Evolutionary conservation across 129 eudicot species (phyloP).

Genomic region (Lactuca sativa): DNA sequence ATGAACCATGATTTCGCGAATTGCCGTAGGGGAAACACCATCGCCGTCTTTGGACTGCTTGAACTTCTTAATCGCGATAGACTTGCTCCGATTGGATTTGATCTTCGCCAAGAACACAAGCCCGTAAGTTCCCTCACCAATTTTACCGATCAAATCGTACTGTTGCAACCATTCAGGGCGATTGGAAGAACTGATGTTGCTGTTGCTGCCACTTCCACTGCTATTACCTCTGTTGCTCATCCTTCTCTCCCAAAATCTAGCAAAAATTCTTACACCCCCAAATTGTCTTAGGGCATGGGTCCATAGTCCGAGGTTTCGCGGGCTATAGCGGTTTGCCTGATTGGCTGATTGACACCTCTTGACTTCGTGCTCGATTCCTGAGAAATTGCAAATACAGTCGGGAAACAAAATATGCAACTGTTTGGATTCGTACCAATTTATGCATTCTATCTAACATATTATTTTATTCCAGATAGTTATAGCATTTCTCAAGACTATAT

Average conservation of each 20-base stretch:
- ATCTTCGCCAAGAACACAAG: slow-evolving; percentile 84
- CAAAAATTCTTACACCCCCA: slow-evolving; percentile 1
- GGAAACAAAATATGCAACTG: not conserved
- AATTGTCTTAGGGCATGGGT: slow-evolving; percentile 19
- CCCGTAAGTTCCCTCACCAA: slow-evolving; percentile 95
- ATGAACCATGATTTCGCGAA: slow-evolving; percentile 90
- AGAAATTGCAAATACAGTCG: not conserved
- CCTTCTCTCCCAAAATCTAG: not conserved
- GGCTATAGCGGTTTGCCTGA: not conserved
- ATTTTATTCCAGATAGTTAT: too few species aligned
- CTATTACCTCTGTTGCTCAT: slow-evolving; percentile 35
- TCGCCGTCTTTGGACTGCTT: slow-evolving; percentile 97
- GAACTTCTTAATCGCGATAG: slow-evolving; percentile 92
- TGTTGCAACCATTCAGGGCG: slow-evolving; percentile 94
- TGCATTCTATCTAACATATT: not conserved
- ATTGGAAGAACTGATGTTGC: slow-evolving; percentile 40
- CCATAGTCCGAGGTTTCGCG: slow-evolving; percentile 14
- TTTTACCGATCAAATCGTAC: slow-evolving; percentile 93
- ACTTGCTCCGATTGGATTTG: slow-evolving; percentile 76
- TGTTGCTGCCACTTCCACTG: slow-evolving; percentile 25
- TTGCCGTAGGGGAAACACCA: slow-evolving; percentile 97
- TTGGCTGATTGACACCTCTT: not conserved
- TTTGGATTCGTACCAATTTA: not conserved
- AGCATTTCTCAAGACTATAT: too few species aligned
- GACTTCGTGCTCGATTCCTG: not conserved